Evolutionary conservation across 1,139 yeast species (phyloP), one percentile per base, ranked within the genome.

Genomic region (Candida sojae): DNA sequence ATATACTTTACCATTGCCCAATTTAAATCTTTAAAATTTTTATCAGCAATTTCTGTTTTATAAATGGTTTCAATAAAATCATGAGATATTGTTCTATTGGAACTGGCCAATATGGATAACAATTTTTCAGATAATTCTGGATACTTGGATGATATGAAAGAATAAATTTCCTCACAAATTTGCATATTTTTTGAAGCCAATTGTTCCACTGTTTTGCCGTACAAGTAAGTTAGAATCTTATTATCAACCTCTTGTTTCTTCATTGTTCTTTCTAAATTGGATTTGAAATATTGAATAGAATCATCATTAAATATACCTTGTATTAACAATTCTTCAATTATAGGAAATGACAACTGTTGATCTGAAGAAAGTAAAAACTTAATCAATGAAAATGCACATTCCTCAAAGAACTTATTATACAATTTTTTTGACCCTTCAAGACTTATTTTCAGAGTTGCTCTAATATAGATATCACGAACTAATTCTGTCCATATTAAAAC

Each of bases 11-110:
- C 61, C 54, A 83, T 63, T 1, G 56, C 59, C 85, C 84, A 82
- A 49, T 73, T 68, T 21, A 65, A 53, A 10, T 47, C 33, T 9
- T 44, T 40, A 12, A 45, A 54, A 9, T 41, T 57, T 30, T 53
- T 51, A n/a, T 44, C 44, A 5, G 54, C 56, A 5, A 71, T 55
- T 48, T 73, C 75, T 11, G 59, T 50, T 23, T 63, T 50, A 49
- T 68, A 68, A 36, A 80, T 59, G 31, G 63, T 49, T 34, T 67
- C 62, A 38, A 81, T 66, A 52, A 83, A 82, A 2, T 66, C 66
- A 4, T 72, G 66, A 0, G 86, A 77, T 43, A 83, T 61, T 0
- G 83, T 68, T 53, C 74, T 79, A 51, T 79, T 79, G 2, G 74
- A 67, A 5, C 63, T 53, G 2, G 75, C 66, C 44, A 79, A 63